Base-by-base conservation (phyloP, 1,284 basidiomycete species). In the Trichosporon ovoides region DNA sequence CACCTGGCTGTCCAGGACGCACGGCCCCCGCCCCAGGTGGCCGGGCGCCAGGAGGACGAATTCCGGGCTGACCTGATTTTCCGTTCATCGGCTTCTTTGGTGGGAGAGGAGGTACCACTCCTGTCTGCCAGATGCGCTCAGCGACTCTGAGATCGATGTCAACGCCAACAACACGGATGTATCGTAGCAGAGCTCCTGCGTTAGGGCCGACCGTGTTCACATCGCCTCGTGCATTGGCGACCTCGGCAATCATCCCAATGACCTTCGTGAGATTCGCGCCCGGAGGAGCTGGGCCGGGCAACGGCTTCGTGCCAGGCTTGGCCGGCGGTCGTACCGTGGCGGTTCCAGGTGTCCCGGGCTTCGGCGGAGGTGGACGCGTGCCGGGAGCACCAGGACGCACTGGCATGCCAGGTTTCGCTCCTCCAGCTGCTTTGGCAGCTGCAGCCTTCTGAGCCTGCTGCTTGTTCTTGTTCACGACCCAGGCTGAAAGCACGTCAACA, bases 401-500 rank as follows among this genome's bases (percentile, higher is more conserved):
- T 2, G 53, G 48, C 36, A 58, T 24, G 48, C 43, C 57, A 0
- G 52, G 57, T 52, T 55, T 53, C 9, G 12, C 22, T 1, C 50
- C 53, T 0, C 57, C 60, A 2, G 56, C 54, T n/a, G 52, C 61
- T 28, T 61, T 64, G 2, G 65, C 63, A 3, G 65, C 53, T 24
- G 66, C 64, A 6, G 69, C 59, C 34, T 66, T 68, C 6, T 65
- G 65, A 24, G 68, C 64, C 53, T 67, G 64, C 48, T 67, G 66
- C 59, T 71, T 72, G 57, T 73, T 71, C 66, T 74, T 74, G 61
- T 72, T 74, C 53, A 70, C 69, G 0, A 76, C 71, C 74, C 74
- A 76, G 56, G 68, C 67, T 12, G 69, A 69, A 18, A 76, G 53
- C 1, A 74, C 74, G 56, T 73, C 73, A 12, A 76, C 69, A 11